These are phyloP conservation scores for Cystofilobasidium ferigula DNA, from an alignment of 768 basidiomycete species.

Conservation along the genomic window DNA sequence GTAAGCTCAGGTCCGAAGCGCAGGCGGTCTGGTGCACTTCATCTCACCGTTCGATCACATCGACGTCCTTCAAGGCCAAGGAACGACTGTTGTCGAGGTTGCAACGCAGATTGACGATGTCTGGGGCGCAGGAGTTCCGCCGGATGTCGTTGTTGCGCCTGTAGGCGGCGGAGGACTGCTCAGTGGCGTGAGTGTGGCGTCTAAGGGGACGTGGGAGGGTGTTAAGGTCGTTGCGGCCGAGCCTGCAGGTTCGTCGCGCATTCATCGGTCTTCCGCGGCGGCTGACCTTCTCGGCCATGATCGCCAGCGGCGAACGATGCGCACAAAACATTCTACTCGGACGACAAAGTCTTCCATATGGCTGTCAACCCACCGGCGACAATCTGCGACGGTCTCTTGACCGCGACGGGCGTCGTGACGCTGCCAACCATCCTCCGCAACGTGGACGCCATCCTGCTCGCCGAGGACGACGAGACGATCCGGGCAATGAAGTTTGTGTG, in stretches of 20 bases:
- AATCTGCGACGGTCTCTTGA: slow-evolving; percentile 3
- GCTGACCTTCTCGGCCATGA: background rate
- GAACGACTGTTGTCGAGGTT: background rate
- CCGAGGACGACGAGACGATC: background rate
- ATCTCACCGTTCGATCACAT: background rate
- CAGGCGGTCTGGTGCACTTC: slow-evolving; percentile 2
- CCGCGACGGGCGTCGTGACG: background rate
- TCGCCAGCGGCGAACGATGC: background rate
- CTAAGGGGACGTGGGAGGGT: background rate
- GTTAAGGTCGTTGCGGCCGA: background rate
- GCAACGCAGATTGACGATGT: background rate
- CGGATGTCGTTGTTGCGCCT: background rate
- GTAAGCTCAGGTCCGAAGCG: background rate
- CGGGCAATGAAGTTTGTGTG: slow-evolving; percentile 4
- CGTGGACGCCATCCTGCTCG: slow-evolving; percentile 2
- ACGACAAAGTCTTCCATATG: background rate
- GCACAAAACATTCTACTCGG: background rate
- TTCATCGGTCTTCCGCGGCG: background rate
- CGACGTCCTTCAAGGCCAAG: slow-evolving; percentile 11
- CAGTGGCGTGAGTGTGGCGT: background rate
- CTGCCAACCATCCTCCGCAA: background rate
- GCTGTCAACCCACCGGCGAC: background rate
- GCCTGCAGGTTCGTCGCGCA: background rate
- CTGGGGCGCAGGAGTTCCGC: background rate
- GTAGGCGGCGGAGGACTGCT: background rate